Conservation (phyloP, 169 alveolate genomes). For the Neospora caninum region DNA sequence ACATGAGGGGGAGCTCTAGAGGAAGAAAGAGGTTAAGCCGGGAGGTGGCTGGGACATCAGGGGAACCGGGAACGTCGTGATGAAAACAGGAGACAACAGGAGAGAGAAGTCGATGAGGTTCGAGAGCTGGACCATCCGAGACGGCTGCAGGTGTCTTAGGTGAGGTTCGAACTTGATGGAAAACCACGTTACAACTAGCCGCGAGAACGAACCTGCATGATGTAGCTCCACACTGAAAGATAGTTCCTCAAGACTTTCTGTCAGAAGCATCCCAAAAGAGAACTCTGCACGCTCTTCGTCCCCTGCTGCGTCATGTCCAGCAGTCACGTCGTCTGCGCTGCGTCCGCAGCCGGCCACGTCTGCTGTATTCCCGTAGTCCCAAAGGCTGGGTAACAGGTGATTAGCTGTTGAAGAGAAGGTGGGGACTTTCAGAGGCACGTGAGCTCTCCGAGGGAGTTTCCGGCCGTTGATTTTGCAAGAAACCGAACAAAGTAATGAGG, state of each 20-base stretch:
- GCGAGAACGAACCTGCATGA: slow-evolving; percentile 17
- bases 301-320: neutral
- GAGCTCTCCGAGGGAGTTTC: neutral
- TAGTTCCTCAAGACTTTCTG: neutral
- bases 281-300: neutral
- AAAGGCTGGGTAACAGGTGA: neutral
- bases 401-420: neutral
- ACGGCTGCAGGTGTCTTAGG: too few relatives aligned
- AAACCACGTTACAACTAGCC: too few relatives aligned
- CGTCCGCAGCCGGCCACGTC: neutral
- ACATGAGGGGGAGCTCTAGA: too few relatives aligned
- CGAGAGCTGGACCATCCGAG: too few relatives aligned
- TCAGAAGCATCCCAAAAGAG: neutral
- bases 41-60: too few relatives aligned
- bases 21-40: too few relatives aligned
- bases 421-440: slow-evolving; percentile 5
- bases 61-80: too few relatives aligned
- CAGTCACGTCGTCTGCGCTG: neutral
- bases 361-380: neutral
- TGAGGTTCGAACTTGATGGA: too few relatives aligned
- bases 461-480: slow-evolving; percentile 38
- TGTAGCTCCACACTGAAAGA: slow-evolving; percentile 7
- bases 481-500: neutral
- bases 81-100: too few relatives aligned
- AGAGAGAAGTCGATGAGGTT: too few relatives aligned